Percentiles rank a stretch among this genome's conserved stretches.
Evolutionary conservation across 257 asterid species (phyloP).

Genomic region (Primulina tabacum): DNA sequence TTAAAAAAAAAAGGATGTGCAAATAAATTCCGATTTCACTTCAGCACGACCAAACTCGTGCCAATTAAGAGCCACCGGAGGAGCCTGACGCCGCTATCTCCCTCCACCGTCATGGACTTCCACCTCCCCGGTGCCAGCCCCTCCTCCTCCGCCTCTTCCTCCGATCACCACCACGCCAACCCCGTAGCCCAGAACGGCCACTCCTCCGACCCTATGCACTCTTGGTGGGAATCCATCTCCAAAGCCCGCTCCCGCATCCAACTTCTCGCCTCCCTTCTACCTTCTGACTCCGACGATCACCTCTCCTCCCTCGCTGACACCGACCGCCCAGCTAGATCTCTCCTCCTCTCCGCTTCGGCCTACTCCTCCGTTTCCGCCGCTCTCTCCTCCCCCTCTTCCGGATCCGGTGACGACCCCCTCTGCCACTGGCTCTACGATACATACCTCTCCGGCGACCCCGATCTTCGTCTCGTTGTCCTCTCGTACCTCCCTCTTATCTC

Average conservation of each 20-base stretch:
- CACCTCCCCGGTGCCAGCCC: conserved; percentile 61
- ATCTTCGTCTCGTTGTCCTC: conserved; percentile 79
- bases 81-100: not conserved
- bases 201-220: conserved; percentile 68
- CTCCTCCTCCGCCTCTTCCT: conserved; percentile 58
- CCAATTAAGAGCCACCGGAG: not conserved
- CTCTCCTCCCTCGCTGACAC: conserved; percentile 78
- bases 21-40: not conserved
- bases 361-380: conserved; percentile 60
- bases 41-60: not conserved
- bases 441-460: conserved; percentile 66
- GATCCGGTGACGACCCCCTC: conserved; percentile 70
- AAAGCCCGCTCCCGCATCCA: conserved; percentile 93
- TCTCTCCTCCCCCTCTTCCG: conserved; percentile 54
- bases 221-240: conserved; percentile 98
- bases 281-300: conserved; percentile 33
- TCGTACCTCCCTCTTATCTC: conserved; percentile 64
- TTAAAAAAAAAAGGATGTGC: too few relatives aligned
- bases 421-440: conserved; percentile 98
- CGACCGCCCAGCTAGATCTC: conserved; percentile 90
- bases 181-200: conserved; percentile 30
- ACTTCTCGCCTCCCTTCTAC: conserved; percentile 66
- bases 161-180: conserved; percentile 37
- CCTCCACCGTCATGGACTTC: conserved; percentile 51
- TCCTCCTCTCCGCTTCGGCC: conserved; percentile 72